Evolutionary conservation across 805 yeast genomes (phyloP).

Genomic region (Isabelozyma rhagii): DNA sequence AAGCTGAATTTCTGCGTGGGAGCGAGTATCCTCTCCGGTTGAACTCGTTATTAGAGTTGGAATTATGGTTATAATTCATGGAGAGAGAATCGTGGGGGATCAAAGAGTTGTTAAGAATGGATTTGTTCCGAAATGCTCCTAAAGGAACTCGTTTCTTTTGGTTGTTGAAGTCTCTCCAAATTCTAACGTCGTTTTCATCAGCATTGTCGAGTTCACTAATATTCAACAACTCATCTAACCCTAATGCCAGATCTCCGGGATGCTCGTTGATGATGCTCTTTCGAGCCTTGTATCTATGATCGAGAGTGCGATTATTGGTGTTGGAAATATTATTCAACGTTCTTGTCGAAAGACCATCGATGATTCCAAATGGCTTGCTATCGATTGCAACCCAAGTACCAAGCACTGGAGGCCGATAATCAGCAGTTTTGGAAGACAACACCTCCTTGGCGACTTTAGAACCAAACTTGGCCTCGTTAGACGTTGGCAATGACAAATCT

Average conservation of each 20-base stretch:
- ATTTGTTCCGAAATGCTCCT: slow-evolving; percentile 85
- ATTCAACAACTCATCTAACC: slow-evolving; percentile 78
- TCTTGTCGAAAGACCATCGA: slow-evolving; percentile 90
- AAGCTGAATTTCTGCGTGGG: slow-evolving; percentile 9
- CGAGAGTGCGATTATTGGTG: slow-evolving; percentile 3
- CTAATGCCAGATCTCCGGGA: slow-evolving; percentile 38
- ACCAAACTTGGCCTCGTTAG: slow-evolving; percentile 52
- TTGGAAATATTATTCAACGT: slow-evolving; percentile 45
- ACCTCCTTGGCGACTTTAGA: slow-evolving; percentile 89
- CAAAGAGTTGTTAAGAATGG: slow-evolving; percentile 26
- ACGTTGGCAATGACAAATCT: slow-evolving; percentile 77
- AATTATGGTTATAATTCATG: slow-evolving; percentile 23
- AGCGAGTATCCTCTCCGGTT: slow-evolving; percentile 21
- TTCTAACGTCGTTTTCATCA: slow-evolving; percentile 54
- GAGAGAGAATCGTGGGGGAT: slow-evolving; percentile 19
- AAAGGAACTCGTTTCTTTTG: slow-evolving; percentile 61
- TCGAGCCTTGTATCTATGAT: slow-evolving; percentile 14
- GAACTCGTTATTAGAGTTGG: slow-evolving; percentile 23
- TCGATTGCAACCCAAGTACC: slow-evolving; percentile 88
- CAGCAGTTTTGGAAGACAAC: slow-evolving; percentile 79
- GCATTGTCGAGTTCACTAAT: slow-evolving; percentile 81
- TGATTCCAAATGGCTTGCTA: slow-evolving; percentile 85
- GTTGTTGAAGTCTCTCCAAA: slow-evolving; percentile 45
- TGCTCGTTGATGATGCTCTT: slow-evolving; percentile 11
- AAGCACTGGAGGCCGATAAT: slow-evolving; percentile 84